Conservation (phyloP, 768 basidiomycete genomes). For the Lactarius quietus region DNA sequence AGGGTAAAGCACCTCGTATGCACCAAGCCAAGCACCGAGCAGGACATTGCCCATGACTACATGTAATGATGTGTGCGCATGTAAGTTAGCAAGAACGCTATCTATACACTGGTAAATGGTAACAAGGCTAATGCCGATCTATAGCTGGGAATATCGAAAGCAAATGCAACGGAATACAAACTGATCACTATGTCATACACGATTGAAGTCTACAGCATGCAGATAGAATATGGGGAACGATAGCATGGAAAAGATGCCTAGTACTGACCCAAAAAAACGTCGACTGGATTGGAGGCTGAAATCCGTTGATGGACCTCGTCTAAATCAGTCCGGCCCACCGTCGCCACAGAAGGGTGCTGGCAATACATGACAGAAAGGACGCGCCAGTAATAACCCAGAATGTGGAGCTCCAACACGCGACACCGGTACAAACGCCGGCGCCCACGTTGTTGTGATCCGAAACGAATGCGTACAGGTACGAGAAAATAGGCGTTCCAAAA, state of each 20-base stretch:
- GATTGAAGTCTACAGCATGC: background rate
- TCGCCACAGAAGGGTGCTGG: conserved; percentile 53
- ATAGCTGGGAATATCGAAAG: background rate
- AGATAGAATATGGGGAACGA: background rate
- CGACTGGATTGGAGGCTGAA: background rate
- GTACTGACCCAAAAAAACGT: background rate
- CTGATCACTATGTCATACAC: background rate
- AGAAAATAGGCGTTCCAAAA: conserved; percentile 69
- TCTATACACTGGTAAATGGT: background rate
- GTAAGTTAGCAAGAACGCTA: no score
- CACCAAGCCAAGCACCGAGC: no score
- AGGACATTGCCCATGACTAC: no score
- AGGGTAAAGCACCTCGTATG: no score
- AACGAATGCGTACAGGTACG: conserved; percentile 74
- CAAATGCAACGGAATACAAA: background rate
- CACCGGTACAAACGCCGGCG: conserved; percentile 51
- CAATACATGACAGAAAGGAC: conserved; percentile 40
- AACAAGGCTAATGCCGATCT: background rate
- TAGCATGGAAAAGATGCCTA: background rate
- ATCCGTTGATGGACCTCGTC: background rate
- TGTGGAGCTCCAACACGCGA: conserved; percentile 61
- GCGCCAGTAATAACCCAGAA: conserved; percentile 50
- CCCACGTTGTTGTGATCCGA: conserved; percentile 46
- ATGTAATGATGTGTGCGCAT: no score
- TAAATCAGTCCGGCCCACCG: conserved; percentile 59